Base-by-base conservation (phyloP, 164 flowering plant species). In the grape (Vitis vinifera) region DNA sequence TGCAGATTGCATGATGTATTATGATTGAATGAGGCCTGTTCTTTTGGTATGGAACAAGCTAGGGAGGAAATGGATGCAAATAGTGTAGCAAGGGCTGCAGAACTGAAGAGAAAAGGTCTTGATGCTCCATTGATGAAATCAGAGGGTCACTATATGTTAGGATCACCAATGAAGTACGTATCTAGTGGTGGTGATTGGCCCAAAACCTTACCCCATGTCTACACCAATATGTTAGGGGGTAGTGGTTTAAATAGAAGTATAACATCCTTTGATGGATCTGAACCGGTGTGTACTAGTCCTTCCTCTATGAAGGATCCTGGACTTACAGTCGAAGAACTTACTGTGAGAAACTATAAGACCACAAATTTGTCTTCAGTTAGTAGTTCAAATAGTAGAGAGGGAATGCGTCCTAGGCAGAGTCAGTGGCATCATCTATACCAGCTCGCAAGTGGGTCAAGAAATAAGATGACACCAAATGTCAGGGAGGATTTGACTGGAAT, bases 401-500 rank as follows among this genome's bases (percentile, higher is more conserved):
- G 51, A 59, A 19, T 59, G 69, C 50, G 66, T 30, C 49, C 58
- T n/a, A 73, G 74, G 55, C 68, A 53, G 53, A 47, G 64, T 9
- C 66, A 31, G 8, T 68, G 68, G 77, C 68, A 69, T 12, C 59
- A 69, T 64, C 64, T 66, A 2, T 64, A 67, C 73, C 66, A 58
- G 30, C 49, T 64, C 11, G 70, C 23, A 8, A 51, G 47, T 50
- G 77, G 68, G 56, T 71, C 68, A 44, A 49, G 58, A 59, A 66
- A 29, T 51, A 59, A 67, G 69, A 55, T 71, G 29, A 51, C 63
- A 47, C 44, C 64, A 12, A 66, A 66, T 72, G 59, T 55, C 23
- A 68, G 77, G 57, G 71, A 73, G 65, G 63, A 72, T 61, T 68
- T 72, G 57, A 52, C 48, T 55, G 66, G 58, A 51, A 55, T 27